These are phyloP conservation scores for Didymella pinodella DNA, from an alignment of 2,329 filamentous ascomycete genomes.

Conservation along the genomic window DNA sequence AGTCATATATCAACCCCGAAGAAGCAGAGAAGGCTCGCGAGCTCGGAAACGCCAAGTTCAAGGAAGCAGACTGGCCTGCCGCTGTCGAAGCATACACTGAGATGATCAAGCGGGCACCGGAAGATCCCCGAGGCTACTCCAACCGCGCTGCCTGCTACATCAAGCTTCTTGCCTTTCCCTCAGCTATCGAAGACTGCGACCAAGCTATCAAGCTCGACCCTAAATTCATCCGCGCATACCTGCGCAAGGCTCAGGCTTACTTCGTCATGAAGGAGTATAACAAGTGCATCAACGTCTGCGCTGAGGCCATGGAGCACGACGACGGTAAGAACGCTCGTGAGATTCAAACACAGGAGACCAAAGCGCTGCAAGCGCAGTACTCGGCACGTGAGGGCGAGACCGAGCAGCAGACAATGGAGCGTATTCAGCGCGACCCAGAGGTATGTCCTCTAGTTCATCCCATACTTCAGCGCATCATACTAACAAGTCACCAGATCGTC, in stretches of 20 bases:
- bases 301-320: conserved; percentile 80
- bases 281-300: conserved; percentile 89
- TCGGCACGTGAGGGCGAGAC: conserved; percentile 90
- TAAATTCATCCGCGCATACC: conserved; percentile 93
- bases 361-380: conserved; percentile 91
- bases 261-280: conserved; percentile 99
- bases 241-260: conserved; percentile 94
- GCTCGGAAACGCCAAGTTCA: conserved; percentile 96
- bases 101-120: conserved; percentile 94
- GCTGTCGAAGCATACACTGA: conserved; percentile 94
- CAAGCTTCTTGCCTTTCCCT: conserved; percentile 95
- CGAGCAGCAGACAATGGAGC: conserved; percentile 92
- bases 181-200: conserved; percentile 91
- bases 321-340: conserved; percentile 83
- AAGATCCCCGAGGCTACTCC: conserved; percentile 93
- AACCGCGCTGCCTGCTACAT: conserved; percentile 97
- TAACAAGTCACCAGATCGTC: conserved; percentile 69
- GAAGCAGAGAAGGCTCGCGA: conserved; percentile 96
- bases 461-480: background rate
- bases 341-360: conserved; percentile 93
- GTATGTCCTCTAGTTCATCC: conserved; percentile 60
- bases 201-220: conserved; percentile 88
- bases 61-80: conserved; percentile 92
- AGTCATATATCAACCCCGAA: conserved; percentile 85
- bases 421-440: conserved; percentile 89